phyloP scores from a whole-genome alignment of 495 filamentous ascomycete species.

The Aspergillus heteromorphus region DNA sequence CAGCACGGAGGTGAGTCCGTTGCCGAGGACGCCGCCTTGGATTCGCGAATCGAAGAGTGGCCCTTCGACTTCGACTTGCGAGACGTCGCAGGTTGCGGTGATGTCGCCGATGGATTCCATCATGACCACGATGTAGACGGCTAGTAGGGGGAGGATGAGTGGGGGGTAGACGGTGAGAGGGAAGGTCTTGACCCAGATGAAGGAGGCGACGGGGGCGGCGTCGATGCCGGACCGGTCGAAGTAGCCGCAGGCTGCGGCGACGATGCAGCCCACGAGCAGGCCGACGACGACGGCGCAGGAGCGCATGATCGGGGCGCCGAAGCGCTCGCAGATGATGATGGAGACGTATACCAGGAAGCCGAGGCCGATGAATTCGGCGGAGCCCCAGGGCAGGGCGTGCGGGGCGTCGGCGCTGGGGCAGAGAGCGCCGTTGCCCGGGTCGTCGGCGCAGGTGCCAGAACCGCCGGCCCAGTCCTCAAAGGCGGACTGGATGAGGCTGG shows the following conservation, averaged over 20 bases:
- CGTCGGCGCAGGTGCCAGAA: constrained; percentile 52
- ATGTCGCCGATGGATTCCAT: constrained; percentile 82
- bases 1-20: constrained; percentile 77
- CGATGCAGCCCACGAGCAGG: constrained; percentile 79
- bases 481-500: constrained; percentile 67
- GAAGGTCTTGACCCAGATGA: constrained; percentile 91
- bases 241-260: constrained; percentile 79
- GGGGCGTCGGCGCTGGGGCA: constrained; percentile 72
- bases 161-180: constrained; percentile 74
- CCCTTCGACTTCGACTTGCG: constrained; percentile 75
- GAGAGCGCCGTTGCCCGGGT: constrained; percentile 50
- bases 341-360: constrained; percentile 89
- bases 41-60: constrained; percentile 79
- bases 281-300: constrained; percentile 74
- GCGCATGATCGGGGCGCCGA: constrained; percentile 75
- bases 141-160: constrained; percentile 75
- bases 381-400: constrained; percentile 82
- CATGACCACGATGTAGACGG: constrained; percentile 81
- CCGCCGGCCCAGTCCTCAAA: constrained; percentile 87
- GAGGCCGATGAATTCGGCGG: constrained; percentile 79
- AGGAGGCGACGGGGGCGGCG: constrained; percentile 66
- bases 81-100: constrained; percentile 65
- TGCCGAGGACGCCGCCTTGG: constrained; percentile 72
- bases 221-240: constrained; percentile 69
- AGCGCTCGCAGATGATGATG: constrained; percentile 79